These are phyloP conservation scores for Rubroshorea leprosula DNA, from an alignment of 345 rosid species.

Conservation along the genomic window DNA sequence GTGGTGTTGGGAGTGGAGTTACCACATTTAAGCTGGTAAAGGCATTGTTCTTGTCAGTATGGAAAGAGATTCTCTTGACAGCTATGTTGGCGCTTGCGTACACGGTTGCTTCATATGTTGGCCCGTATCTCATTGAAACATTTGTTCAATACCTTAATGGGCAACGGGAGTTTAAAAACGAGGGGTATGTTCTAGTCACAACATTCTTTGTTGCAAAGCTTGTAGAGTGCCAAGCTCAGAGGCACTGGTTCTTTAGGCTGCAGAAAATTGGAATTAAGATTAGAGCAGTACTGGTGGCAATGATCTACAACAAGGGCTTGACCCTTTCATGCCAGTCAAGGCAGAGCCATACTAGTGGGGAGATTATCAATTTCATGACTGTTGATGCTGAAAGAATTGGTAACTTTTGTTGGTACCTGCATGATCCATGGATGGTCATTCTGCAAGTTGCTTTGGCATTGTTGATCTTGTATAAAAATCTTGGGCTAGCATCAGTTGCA, in stretches of 20 bases:
- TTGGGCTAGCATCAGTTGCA: constrained; percentile 49
- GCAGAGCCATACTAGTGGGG: constrained; percentile 53
- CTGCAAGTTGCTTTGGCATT: constrained; percentile 57
- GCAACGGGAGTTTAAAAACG: constrained; percentile 23
- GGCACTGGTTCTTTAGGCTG: constrained; percentile 42
- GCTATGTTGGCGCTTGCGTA: constrained; percentile 20
- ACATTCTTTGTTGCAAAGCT: constrained; percentile 45
- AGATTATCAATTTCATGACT: constrained; percentile 53
- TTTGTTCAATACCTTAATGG: constrained; percentile 52
- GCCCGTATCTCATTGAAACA: constrained; percentile 37
- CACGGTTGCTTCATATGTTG: constrained; percentile 34
- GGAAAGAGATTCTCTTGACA: constrained; percentile 29
- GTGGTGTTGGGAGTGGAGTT: constrained; percentile 19
- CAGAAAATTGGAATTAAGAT: constrained; percentile 37
- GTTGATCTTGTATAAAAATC: constrained; percentile 38
- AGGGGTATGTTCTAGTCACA: constrained; percentile 41
- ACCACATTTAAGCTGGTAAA: constrained; percentile 30
- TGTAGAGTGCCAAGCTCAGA: constrained; percentile 44
- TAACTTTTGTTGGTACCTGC: constrained; percentile 48
- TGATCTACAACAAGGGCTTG: constrained; percentile 51
- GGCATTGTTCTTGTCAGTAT: constrained; percentile 23
- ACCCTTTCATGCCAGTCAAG: constrained; percentile 42
- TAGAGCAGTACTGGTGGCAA: constrained; percentile 38
- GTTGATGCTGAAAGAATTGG: constrained; percentile 57
- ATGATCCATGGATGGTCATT: constrained; percentile 42